phyloP scores from a whole-genome alignment of 1,284 basidiomycete species.

The Fomitopsis schrenkii region DNA sequence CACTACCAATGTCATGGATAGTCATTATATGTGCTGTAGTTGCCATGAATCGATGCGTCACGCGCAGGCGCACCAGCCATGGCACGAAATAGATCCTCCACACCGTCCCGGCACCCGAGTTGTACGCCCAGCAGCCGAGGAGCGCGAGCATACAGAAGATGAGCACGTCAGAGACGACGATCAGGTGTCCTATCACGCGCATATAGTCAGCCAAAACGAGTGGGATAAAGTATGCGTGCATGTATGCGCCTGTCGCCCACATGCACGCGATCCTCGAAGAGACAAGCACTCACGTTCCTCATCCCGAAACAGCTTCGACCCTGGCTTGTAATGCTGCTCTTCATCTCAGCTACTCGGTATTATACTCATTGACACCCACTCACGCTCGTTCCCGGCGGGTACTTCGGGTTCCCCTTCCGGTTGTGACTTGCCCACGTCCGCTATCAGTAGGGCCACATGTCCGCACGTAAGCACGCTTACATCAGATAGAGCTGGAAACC shows the following conservation, averaged over 20 bases:
- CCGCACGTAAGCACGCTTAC: conserved; percentile 15
- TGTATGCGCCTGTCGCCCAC: neutral
- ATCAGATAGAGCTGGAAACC: conserved; percentile 33
- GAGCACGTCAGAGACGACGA: conserved; percentile 56
- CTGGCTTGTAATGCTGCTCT: conserved; percentile 29
- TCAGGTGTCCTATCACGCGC: conserved; percentile 18
- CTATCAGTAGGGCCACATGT: conserved; percentile 24
- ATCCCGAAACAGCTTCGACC: conserved; percentile 24
- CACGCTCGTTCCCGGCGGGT: conserved; percentile 31
- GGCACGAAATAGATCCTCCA: conserved; percentile 45
- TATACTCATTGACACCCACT: neutral
- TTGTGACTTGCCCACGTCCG: conserved; percentile 33
- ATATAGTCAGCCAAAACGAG: neutral
- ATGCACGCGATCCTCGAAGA: no score
- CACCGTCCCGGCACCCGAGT: conserved; percentile 18
- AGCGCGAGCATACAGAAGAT: conserved; percentile 41
- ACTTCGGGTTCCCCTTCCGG: conserved; percentile 33
- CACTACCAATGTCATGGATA: conserved; percentile 9
- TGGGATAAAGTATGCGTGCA: no score
- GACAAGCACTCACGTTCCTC: conserved; percentile 26
- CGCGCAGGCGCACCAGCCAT: conserved; percentile 40
- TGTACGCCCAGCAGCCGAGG: conserved; percentile 30
- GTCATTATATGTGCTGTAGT: neutral
- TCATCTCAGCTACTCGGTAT: neutral
- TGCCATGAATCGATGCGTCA: neutral